These are phyloP conservation scores for Fusarium palustre DNA, from an alignment of 2,329 filamentous ascomycete species.

Conservation along the genomic window DNA sequence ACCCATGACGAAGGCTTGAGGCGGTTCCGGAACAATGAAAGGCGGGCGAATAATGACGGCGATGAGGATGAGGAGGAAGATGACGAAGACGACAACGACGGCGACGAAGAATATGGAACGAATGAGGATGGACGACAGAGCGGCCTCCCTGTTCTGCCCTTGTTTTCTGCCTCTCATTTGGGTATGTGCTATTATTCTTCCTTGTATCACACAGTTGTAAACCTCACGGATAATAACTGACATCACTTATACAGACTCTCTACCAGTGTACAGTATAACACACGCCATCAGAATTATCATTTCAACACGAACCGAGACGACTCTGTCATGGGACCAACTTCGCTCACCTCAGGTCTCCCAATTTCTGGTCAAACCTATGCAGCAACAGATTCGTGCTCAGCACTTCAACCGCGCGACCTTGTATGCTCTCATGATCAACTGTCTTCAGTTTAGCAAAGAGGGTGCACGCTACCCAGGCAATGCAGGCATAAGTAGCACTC, in stretches of 20 bases:
- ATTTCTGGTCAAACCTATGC: constrained; percentile 95
- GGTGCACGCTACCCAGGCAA: constrained; percentile 84
- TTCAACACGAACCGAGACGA: constrained; percentile 87
- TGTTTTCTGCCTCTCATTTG: constrained; percentile 83
- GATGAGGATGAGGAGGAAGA: constrained; percentile 65
- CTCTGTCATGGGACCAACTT: constrained; percentile 92
- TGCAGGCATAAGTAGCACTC: constrained; percentile 83
- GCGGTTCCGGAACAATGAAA: constrained; percentile 41
- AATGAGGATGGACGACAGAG: constrained; percentile 48
- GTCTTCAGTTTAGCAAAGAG: constrained; percentile 92
- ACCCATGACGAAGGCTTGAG: constrained; percentile 53
- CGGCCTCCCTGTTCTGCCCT: constrained; percentile 68
- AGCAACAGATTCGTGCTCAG: constrained; percentile 83
- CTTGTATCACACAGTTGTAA: not conserved
- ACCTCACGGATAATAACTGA: constrained; percentile 14
- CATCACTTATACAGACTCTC: constrained; percentile 69
- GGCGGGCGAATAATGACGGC: constrained; percentile 52
- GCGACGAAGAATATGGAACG: constrained; percentile 58
- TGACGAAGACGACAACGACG: constrained; percentile 59
- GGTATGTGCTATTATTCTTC: constrained; percentile 59
- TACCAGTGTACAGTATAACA: constrained; percentile 91
- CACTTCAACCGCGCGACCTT: constrained; percentile 89
- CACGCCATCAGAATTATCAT: constrained; percentile 90
- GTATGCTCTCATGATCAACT: constrained; percentile 93
- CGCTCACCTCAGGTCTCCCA: constrained; percentile 96